Evolutionary conservation across 164 flowering plant species (phyloP).

Genomic region (Aristolochia contorta): DNA sequence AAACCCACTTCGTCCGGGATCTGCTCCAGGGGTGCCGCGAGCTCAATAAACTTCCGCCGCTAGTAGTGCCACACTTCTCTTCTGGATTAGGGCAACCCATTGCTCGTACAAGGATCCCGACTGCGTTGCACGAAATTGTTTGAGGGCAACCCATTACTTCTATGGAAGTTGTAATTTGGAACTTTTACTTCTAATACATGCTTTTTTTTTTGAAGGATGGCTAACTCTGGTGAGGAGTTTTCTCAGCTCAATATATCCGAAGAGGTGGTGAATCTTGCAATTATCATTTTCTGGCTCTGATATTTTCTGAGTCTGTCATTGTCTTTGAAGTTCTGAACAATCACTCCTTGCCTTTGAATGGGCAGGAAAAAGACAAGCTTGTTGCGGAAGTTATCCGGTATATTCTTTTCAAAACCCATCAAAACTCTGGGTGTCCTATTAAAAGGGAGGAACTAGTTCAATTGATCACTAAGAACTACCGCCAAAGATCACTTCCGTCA

Average conservation of each 20-base stretch:
- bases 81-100: no score
- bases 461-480: conserved; percentile 67
- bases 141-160: neutral
- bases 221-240: conserved; percentile 27
- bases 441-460: conserved; percentile 87
- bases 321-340: no score
- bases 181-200: neutral
- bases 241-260: conserved; percentile 53
- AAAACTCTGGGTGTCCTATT: conserved; percentile 78
- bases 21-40: no score
- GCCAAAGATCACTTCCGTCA: conserved; percentile 64
- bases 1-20: no score
- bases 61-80: no score
- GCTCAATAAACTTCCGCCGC: no score
- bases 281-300: no score
- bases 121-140: no score
- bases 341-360: neutral
- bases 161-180: neutral
- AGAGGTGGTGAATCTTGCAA: conserved; percentile 29
- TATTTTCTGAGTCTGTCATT: no score
- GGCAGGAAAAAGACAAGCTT: conserved; percentile 83
- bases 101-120: no score
- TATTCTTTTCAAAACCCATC: conserved; percentile 76
- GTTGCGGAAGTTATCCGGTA: conserved; percentile 81
- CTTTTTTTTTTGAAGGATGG: conserved; percentile 16